These are phyloP conservation scores for Naganishia albida DNA, from an alignment of 1,284 basidiomycete genomes.

Conservation along the genomic window DNA sequence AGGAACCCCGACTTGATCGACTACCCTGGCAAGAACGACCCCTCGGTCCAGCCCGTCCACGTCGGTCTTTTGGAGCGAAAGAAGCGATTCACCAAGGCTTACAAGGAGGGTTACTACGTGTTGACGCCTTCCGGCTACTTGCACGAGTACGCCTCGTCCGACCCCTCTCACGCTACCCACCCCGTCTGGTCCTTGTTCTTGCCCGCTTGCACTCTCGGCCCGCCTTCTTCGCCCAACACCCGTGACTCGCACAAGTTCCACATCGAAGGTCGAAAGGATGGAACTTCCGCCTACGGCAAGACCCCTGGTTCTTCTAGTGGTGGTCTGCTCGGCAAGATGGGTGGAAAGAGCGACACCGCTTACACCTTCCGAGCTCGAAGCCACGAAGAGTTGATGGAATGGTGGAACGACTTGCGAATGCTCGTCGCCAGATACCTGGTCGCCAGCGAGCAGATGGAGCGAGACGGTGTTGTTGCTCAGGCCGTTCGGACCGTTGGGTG, in stretches of 20 bases:
- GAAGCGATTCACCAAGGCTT: conserved; percentile 91
- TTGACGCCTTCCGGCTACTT: conserved; percentile 95
- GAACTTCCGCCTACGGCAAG: conserved; percentile 55
- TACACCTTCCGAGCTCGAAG: conserved; percentile 90
- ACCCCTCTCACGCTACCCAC: conserved; percentile 65
- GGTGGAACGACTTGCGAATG: conserved; percentile 99
- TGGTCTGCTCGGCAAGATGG: conserved; percentile 61
- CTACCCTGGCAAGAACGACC: conserved; percentile 93
- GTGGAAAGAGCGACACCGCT: conserved; percentile 61
- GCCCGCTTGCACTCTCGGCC: conserved; percentile 92
- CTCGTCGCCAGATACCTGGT: conserved; percentile 94
- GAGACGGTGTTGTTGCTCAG: conserved; percentile 87
- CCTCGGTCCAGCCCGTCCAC: conserved; percentile 83
- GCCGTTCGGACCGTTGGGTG: conserved; percentile 89
- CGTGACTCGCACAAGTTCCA: conserved; percentile 93
- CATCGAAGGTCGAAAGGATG: conserved; percentile 86
- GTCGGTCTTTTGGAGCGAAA: conserved; percentile 91
- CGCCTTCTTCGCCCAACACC: conserved; percentile 70
- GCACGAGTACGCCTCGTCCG: conserved; percentile 83
- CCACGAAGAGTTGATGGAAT: conserved; percentile 99
- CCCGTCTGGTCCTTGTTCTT: conserved; percentile 90
- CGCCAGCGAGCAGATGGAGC: conserved; percentile 89
- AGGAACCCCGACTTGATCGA: conserved; percentile 74
- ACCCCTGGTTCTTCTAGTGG: conserved; percentile 67
- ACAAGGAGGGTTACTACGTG: conserved; percentile 86